Base-by-base conservation (phyloP, 2,329 filamentous ascomycete species). In the Dendrostoma leiphaemia region DNA sequence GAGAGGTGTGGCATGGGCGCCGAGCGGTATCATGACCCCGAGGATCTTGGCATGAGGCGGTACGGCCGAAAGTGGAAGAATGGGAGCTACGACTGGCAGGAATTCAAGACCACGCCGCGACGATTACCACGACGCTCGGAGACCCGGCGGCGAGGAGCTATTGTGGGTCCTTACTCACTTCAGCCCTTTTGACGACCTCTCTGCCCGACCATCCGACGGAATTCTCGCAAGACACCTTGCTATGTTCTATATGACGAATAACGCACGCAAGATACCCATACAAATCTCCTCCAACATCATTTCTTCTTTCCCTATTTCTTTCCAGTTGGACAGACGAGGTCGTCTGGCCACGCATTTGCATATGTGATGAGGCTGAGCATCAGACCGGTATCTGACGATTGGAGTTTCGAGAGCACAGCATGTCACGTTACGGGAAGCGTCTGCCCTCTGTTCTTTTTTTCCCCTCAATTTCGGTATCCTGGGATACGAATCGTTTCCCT, bases 1-100 rank as follows among this genome's bases (percentile, higher is more conserved):
- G 82, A 85, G 60, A 76, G 81, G 17, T 74, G 71, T 52, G 69
- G 72, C 28, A 54, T 65, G 24, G 68, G 69, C 6, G 61, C 61
- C 60, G 64, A 77, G 67, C 65, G 69, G 62, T 43, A 60, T 38
- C 62, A 64, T 58, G 57, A 61, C n/a, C 28, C 46, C 12, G 57
- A 59, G 15, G 46, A 37, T 38, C 28, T 51, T 1, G 40, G 45
- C 24, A 44, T 43, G 6, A 54, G 43, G 23, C 38, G 44, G 5
- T 55, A 58, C 26, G 34, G 48, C 53, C 48, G 52, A 10, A 48
- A 53, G 32, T 52, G 49, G 21, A 44, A 51, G 12, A 55, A 54
- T 17, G 38, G 21, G 3, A 60, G 48, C 8, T 57, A 55, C 29
- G 65, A 68, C 56, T 68, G 65, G 65, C 59, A 63, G n/a, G 41